Evolutionary conservation across 306 rosid species (phyloP), one percentile per base, ranked within the genome.

Genomic region (Citrullus colocynthis): DNA sequence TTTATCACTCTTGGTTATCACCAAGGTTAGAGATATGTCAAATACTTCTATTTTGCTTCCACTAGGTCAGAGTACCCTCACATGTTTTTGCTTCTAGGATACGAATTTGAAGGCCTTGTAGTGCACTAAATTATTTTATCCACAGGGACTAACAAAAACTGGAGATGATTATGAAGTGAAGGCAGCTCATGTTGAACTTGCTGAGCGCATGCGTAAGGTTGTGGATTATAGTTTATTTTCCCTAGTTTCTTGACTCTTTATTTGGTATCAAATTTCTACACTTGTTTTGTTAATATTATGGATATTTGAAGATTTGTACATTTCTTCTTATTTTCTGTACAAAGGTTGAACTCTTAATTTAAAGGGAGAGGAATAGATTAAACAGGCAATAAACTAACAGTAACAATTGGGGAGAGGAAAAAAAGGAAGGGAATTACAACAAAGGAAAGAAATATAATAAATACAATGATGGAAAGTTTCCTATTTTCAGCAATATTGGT

Each of bases 141-240:
- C 30, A 60, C 82, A 95, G 98, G 98, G 98, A 71, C 84, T 95
- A 87, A 89, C 98, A 56, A 95, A 95, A 91, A 88, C 93, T 18
- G 97, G 98, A 85, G 97, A 95, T 83, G 97, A 95, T 86, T 95
- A 95, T 82, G 98, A 91, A 87, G 98, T 95, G 21, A 95, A 95
- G 86, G 73, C 93, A 41, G 98, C 98, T 83, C 97, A 95, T 80
- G 98, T 95, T 77, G 97, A 95, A 86, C 97, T 92, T 79, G 98
- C 98, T 83, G 98, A 95, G 81, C 90, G 98, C 78, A 92, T 95
- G 98, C 97, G 98, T 74, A 92, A 95, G 98, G 98, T 95, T 65
- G 89, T 59, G 78, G 65, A 76, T 83, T 60, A 73, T 52, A 55
- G 45, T 54, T 77, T 21, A 11, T 16, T 82, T 69, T 58, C 16